Evolutionary conservation across 345 rosid genomes (phyloP).

Genomic region (Conringia planisiliqua): DNA sequence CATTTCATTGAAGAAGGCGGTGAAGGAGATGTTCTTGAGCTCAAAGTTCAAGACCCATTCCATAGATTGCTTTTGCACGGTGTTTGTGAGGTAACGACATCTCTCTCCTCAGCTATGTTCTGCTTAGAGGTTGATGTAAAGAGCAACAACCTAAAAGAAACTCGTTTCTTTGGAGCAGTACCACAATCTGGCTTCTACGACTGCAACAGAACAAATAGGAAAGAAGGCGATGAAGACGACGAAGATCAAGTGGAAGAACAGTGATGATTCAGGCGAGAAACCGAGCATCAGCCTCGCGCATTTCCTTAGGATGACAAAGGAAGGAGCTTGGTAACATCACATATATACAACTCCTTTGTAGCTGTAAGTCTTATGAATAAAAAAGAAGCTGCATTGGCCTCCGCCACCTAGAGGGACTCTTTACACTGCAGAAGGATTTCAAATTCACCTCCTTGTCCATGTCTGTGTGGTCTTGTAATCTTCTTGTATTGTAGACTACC

Average conservation of each 20-base stretch:
- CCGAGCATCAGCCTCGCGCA: conserved; percentile 57
- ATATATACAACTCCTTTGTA: not conserved
- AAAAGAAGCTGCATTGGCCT: conserved; percentile 13
- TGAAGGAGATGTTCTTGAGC: conserved; percentile 57
- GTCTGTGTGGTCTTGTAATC: conserved; percentile 50
- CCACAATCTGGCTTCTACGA: conserved; percentile 74
- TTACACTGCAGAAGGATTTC: not conserved
- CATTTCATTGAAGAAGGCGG: conserved; percentile 50
- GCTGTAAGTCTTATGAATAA: conserved; percentile 4
- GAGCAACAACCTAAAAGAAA: not conserved
- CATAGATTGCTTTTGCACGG: conserved; percentile 89
- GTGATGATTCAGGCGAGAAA: conserved; percentile 37
- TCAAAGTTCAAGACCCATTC: conserved; percentile 84
- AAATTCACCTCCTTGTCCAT: too few relatives aligned
- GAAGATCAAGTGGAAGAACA: conserved; percentile 57
- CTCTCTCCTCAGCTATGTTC: not conserved
- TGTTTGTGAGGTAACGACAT: conserved; percentile 70
- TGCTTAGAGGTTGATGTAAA: not conserved
- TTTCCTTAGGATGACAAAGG: conserved; percentile 82
- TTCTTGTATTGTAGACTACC: conserved; percentile 36
- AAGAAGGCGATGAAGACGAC: conserved; percentile 53
- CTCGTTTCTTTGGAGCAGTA: conserved; percentile 45
- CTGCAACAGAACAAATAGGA: conserved; percentile 48
- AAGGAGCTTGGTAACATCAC: conserved; percentile 67
- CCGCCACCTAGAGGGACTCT: not conserved